phyloP scores from a whole-genome alignment of 2,329 filamentous ascomycete species.

The Penicillium sp. region DNA sequence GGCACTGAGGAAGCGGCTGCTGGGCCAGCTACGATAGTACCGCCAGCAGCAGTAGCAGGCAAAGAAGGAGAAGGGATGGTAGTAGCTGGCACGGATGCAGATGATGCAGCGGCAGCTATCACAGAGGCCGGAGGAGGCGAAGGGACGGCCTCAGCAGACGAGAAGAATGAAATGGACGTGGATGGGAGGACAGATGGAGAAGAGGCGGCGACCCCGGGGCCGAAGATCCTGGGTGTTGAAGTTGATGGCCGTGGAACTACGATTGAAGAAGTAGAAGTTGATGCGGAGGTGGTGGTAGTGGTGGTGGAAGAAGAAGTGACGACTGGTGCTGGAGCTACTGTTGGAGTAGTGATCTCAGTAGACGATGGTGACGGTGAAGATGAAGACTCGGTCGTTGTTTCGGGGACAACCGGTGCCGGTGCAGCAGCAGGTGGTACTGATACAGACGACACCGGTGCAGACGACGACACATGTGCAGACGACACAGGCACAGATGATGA shows the following conservation, averaged over 20 bases:
- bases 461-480: neutral
- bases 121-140: neutral
- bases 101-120: neutral
- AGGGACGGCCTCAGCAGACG: neutral
- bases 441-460: neutral
- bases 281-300: too few species aligned
- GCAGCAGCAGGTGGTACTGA: neutral
- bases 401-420: neutral
- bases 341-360: neutral
- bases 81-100: neutral
- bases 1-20: neutral
- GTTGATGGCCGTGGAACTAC: neutral
- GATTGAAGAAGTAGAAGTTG: neutral
- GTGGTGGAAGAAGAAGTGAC: neutral
- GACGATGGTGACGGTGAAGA: neutral
- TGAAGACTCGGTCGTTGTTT: neutral
- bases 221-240: neutral
- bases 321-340: neutral
- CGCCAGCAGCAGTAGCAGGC: neutral
- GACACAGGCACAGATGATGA: neutral
- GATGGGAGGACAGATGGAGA: neutral
- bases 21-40: neutral
- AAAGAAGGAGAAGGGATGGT: neutral
- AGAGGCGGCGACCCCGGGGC: neutral
- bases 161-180: neutral